These are phyloP conservation scores for Afroboletus lepidellus DNA, from an alignment of 1,284 basidiomycete species.

Conservation along the genomic window DNA sequence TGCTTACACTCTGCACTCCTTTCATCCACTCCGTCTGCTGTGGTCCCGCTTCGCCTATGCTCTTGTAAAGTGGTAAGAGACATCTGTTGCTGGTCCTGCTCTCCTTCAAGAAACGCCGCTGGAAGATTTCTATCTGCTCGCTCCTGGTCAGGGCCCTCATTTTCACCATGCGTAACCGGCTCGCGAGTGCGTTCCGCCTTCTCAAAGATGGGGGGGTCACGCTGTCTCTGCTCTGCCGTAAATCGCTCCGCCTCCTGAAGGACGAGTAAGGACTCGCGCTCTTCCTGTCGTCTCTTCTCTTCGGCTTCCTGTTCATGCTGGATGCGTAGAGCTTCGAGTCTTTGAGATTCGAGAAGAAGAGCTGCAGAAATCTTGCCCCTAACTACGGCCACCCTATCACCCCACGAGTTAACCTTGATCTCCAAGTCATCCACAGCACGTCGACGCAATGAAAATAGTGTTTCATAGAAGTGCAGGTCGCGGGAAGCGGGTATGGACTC, in stretches of 20 bases:
- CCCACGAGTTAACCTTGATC: slow-evolving; percentile 47
- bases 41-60: slow-evolving; percentile 29
- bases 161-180: slow-evolving; percentile 17
- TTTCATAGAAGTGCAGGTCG: slow-evolving; percentile 43
- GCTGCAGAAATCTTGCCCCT: slow-evolving; percentile 37
- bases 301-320: slow-evolving; percentile 29
- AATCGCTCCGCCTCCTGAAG: slow-evolving; percentile 16
- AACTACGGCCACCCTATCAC: slow-evolving; percentile 42
- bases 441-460: slow-evolving; percentile 46
- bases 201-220: slow-evolving; percentile 24
- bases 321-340: slow-evolving; percentile 31
- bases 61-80: slow-evolving; percentile 22
- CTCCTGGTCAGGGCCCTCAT: slow-evolving; percentile 18
- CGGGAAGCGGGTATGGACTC: slow-evolving; percentile 41
- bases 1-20: slow-evolving; percentile 12
- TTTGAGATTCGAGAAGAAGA: slow-evolving; percentile 35
- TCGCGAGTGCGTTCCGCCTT: slow-evolving; percentile 29
- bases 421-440: slow-evolving; percentile 51
- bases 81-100: slow-evolving; percentile 30
- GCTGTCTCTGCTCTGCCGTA: slow-evolving; percentile 30
- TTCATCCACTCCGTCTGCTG: slow-evolving; percentile 29
- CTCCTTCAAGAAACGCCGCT: slow-evolving; percentile 22
- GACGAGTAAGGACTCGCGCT: slow-evolving; percentile 28
- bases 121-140: slow-evolving; percentile 32
- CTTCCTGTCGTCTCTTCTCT: slow-evolving; percentile 32